These are phyloP conservation scores for Pyrrhoderma lamaoense DNA, from an alignment of 1,284 basidiomycete species.

Conservation along the genomic window DNA sequence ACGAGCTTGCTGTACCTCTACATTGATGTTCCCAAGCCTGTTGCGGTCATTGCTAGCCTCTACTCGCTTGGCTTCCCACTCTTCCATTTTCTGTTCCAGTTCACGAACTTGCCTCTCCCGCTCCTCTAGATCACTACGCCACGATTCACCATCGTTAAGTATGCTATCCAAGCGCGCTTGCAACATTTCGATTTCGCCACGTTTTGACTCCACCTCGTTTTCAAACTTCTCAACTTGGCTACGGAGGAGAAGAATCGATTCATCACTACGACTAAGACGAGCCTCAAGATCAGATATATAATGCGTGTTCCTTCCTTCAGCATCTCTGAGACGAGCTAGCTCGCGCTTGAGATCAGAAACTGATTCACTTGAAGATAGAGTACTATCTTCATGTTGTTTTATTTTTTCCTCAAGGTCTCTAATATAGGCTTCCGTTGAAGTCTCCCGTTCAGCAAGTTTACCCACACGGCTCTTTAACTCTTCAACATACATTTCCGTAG, in stretches of 20 bases:
- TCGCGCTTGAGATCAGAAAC: conserved; percentile 82
- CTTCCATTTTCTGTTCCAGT: conserved; percentile 69
- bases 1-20: conserved; percentile 64
- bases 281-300: conserved; percentile 90
- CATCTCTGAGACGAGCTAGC: conserved; percentile 69
- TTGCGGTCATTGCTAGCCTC: conserved; percentile 58
- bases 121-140: conserved; percentile 75
- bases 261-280: conserved; percentile 73
- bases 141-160: conserved; percentile 60
- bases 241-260: conserved; percentile 61
- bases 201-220: conserved; percentile 60
- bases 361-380: conserved; percentile 66
- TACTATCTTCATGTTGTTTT: conserved; percentile 73
- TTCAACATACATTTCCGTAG: conserved; percentile 80
- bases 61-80: conserved; percentile 64
- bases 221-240: conserved; percentile 75
- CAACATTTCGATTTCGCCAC: conserved; percentile 63
- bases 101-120: conserved; percentile 69
- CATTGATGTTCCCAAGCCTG: conserved; percentile 58
- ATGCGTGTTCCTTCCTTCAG: conserved; percentile 60
- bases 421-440: conserved; percentile 89
- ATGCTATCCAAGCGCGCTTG: conserved; percentile 68
- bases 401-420: conserved; percentile 89
- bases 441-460: conserved; percentile 83
- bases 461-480: conserved; percentile 76